A percentile compares a stretch with the other conserved stretches of the same genome.
Evolutionary conservation across 164 flowering plant species (phyloP).

Genomic region (Litsea cubeba): DNA sequence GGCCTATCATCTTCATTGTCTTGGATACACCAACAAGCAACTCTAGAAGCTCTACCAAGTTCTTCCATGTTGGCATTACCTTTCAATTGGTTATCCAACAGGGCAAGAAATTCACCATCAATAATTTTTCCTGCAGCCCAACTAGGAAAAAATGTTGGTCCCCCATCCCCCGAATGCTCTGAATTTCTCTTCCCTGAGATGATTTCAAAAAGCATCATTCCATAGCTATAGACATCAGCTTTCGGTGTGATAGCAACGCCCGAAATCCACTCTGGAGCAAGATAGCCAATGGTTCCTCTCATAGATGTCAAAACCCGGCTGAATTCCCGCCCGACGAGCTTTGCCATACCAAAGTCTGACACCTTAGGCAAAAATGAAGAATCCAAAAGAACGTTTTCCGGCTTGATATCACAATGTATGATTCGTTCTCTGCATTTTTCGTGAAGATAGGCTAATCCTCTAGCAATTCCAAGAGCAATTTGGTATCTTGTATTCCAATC

Average conservation of each 20-base stretch:
- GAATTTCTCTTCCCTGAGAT: constrained; percentile 13
- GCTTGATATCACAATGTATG: constrained; percentile 14
- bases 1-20: constrained; percentile 12
- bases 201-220: constrained; percentile 10
- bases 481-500: constrained; percentile 10
- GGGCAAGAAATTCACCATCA: background rate
- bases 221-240: constrained; percentile 13
- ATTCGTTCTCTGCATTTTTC: constrained; percentile 6
- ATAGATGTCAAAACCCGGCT: constrained; percentile 15
- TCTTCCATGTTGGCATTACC: constrained; percentile 6
- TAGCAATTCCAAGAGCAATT: constrained; percentile 4
- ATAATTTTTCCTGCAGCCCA: background rate
- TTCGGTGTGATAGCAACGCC: constrained; percentile 6
- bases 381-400: constrained; percentile 9
- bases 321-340: constrained; percentile 7
- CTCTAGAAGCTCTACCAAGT: constrained; percentile 9
- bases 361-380: constrained; percentile 3
- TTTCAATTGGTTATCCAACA: constrained; percentile 6
- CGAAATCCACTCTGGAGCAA: constrained; percentile 15
- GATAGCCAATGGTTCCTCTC: constrained; percentile 14
- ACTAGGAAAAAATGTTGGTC: background rate
- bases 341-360: constrained; percentile 14
- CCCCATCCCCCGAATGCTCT: background rate
- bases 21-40: constrained; percentile 18
- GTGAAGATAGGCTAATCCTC: background rate